Percentiles rank a stretch among this genome's conserved stretches.
These are phyloP conservation scores for Syncephalastrum monosporum DNA, from an alignment of 371 early-diverging fungal species.

Conservation along the genomic window DNA sequence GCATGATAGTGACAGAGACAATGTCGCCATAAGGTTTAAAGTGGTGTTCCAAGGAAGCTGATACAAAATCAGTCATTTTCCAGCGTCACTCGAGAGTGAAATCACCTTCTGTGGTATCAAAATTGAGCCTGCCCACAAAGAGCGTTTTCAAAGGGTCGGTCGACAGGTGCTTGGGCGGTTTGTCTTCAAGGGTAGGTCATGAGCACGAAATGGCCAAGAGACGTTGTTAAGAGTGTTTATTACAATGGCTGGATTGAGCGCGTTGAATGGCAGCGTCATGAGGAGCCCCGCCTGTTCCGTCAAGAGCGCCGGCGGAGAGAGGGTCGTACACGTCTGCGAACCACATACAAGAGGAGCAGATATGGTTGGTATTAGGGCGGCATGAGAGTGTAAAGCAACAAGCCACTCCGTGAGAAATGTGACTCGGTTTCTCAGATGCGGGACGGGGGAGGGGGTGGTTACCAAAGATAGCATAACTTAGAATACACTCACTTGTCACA, in stretches of 20 bases:
- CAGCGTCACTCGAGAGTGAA: too few species aligned
- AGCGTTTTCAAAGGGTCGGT: slow-evolving; percentile 50
- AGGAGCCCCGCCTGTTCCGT: slow-evolving; percentile 47
- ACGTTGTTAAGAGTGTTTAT: slow-evolving; percentile 5
- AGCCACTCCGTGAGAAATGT: too few species aligned
- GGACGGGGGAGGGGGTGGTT: too few species aligned
- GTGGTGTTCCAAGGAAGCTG: slow-evolving; percentile 19
- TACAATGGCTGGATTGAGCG: slow-evolving; percentile 39
- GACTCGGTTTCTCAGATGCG: too few species aligned
- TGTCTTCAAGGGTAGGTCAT: slow-evolving; percentile 20
- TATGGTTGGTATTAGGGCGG: too few species aligned
- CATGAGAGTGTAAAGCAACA: too few species aligned
- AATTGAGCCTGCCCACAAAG: slow-evolving; percentile 49
- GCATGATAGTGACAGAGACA: slow-evolving; percentile 18
- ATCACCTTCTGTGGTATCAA: slow-evolving; percentile 47
- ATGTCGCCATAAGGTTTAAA: slow-evolving; percentile 48
- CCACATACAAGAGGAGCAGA: slow-evolving; percentile 37
- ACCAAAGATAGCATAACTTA: too few species aligned
- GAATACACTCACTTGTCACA: too few species aligned
- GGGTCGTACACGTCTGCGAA: slow-evolving; percentile 55
- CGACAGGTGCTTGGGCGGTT: slow-evolving; percentile 28
- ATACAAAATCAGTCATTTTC: not conserved
- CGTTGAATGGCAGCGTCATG: slow-evolving; percentile 56
- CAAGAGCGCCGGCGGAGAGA: slow-evolving; percentile 55
- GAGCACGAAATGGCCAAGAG: not conserved